These are phyloP conservation scores for Rutstroemia sp. DNA, from an alignment of 2,329 filamentous ascomycete species.

Conservation along the genomic window DNA sequence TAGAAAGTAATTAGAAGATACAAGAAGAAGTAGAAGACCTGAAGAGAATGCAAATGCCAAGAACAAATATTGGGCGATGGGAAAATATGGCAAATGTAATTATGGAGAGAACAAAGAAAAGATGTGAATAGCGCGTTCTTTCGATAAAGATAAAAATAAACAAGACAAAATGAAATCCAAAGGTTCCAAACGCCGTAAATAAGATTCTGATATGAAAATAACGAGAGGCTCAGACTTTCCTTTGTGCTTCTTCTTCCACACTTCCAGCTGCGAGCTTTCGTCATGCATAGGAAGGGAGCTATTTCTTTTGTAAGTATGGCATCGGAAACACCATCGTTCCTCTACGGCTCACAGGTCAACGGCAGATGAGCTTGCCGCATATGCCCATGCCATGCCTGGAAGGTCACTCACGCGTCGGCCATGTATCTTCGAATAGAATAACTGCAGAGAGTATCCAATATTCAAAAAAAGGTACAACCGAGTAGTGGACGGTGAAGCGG, in stretches of 20 bases:
- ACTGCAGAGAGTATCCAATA: background rate
- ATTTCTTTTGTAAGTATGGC: too few species aligned
- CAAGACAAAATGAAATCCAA: background rate
- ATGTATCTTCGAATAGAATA: slow-evolving; percentile 27
- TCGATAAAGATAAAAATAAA: background rate
- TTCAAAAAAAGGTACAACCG: slow-evolving; percentile 15
- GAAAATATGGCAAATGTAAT: too few species aligned
- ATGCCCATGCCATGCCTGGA: background rate
- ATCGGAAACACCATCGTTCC: too few species aligned
- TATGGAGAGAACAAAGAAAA: too few species aligned
- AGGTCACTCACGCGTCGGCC: slow-evolving; percentile 17
- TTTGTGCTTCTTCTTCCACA: too few species aligned
- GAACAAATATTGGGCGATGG: too few species aligned
- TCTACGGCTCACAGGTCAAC: background rate
- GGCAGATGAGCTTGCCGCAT: too few species aligned
- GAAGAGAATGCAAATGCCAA: background rate
- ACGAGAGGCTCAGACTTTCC: too few species aligned
- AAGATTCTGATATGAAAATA: background rate
- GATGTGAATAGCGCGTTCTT: background rate
- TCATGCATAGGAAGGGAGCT: too few species aligned
- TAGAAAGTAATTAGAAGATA: slow-evolving; percentile 10
- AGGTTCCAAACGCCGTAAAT: background rate
- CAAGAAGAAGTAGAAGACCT: slow-evolving; percentile 20
- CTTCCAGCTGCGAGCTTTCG: too few species aligned
- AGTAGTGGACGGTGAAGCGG: slow-evolving; percentile 14